Evolutionary conservation across 148 eudicot genomes (phyloP), one percentile per base, ranked within the genome.

Genomic region (Bassia scoparia): DNA sequence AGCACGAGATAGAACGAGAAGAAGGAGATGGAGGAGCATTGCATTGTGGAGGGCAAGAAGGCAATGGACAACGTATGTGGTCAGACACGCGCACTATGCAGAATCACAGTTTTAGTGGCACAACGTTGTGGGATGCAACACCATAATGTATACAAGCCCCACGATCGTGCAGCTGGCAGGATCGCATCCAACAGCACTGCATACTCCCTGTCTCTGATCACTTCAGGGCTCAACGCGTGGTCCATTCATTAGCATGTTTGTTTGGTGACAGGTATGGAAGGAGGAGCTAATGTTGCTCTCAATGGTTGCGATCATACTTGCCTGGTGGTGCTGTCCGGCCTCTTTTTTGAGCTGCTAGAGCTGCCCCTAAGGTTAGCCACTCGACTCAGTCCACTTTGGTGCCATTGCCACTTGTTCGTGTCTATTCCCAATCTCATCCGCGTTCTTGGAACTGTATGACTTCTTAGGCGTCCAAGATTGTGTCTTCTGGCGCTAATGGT

Each of bases 151-250:
- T 62, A 89, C 87, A 71, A 90, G 93, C 62, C 98, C 98, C 34
- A 91, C 90, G 23, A 93, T 93, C 3, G 90, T 93, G 30, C 98
- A 93, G 68, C 77, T 93, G 7, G 92, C 97, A 0, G 97, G 97
- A 29, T 92, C 33, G 96, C 97, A 30, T 92, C 97, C 1, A 92
- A 92, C 43, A 77, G 76, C 78, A 90, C 94, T 0, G 98, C 98
- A 3, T 69, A 90, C 52, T 92, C 98, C 8, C 93, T 93, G 20
- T 90, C 98, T 31, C 81, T 90, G 13, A 61, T 93, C 63, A 90
- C 98, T 0, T 87, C 96, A 0, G 96, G 96, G 13, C 89, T 93
- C 1, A 93, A 93, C 64, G 87, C 92, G 0, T 96, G 98, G 9
- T 83, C 92, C 7, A 77, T n/a, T 93, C 34, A 76, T 87, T 1